Percentiles rank a stretch among this genome's conserved stretches.
Conservation (phyloP, 2,329 filamentous ascomycete genomes). For the Penicillium sp. region DNA sequence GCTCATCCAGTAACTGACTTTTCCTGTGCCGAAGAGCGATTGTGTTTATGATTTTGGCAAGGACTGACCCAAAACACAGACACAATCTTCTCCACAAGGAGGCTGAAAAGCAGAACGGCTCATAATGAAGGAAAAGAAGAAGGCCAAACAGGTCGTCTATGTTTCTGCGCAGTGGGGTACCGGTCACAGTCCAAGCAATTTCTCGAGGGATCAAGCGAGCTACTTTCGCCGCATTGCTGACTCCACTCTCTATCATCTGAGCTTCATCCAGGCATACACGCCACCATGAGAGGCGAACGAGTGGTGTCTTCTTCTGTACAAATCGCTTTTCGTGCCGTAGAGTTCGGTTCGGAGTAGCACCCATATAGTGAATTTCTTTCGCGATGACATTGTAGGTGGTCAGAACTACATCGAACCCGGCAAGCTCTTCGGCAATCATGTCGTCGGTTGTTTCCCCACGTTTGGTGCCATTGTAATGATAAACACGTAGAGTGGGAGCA, state of each 20-base stretch:
- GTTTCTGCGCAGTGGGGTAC: conserved; percentile 81
- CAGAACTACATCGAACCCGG: conserved; percentile 55
- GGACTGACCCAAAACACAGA: conserved; percentile 58
- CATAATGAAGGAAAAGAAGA: conserved; percentile 73
- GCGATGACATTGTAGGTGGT: conserved; percentile 70
- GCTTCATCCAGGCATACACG: conserved; percentile 67
- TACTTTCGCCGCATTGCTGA: conserved; percentile 77
- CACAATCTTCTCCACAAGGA: conserved; percentile 68
- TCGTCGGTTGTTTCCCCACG: conserved; percentile 36
- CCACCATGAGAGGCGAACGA: conserved; percentile 85
- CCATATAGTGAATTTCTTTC: conserved; percentile 74
- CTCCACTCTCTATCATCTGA: conserved; percentile 90
- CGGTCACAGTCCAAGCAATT: conserved; percentile 90
- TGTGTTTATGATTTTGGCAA: conserved; percentile 65
- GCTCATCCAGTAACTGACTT: conserved; percentile 71
- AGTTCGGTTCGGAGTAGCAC: conserved; percentile 67
- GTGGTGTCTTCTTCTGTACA: conserved; percentile 66
- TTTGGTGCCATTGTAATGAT: conserved; percentile 57
- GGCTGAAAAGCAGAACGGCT: conserved; percentile 67
- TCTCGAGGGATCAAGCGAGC: conserved; percentile 75
- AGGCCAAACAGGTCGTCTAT: conserved; percentile 77
- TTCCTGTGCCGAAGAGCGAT: conserved; percentile 87
- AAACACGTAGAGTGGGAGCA: conserved; percentile 55
- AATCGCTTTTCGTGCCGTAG: conserved; percentile 65
- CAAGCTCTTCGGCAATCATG: conserved; percentile 48